Evolutionary conservation across 164 flowering plant genomes (phyloP).

Genomic region (Vitis rupestris): DNA sequence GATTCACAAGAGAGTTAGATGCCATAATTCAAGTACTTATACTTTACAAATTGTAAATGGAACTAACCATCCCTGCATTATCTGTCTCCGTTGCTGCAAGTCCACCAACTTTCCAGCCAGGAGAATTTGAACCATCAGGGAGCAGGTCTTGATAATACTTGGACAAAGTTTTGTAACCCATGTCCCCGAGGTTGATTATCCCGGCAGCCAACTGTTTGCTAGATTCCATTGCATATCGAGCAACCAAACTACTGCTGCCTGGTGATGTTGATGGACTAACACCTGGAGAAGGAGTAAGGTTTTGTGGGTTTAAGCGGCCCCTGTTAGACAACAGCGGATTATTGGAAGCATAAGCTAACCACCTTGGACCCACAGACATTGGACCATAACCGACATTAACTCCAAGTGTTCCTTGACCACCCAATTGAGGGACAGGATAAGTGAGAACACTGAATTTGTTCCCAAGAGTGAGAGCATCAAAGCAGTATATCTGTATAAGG

Average conservation of each 20-base stretch:
- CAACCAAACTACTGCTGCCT: conserved; percentile 46
- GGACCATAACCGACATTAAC: conserved; percentile 64
- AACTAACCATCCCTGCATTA: conserved; percentile 76
- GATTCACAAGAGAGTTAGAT: not conserved
- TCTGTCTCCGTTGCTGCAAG: conserved; percentile 54
- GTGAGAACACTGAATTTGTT: conserved; percentile 58
- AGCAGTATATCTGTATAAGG: conserved; percentile 60
- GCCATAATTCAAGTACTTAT: not conserved
- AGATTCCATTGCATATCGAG: conserved; percentile 65
- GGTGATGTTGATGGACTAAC: conserved; percentile 52
- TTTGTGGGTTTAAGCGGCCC: conserved; percentile 57
- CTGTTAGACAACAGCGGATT: conserved; percentile 34
- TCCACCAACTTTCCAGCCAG: conserved; percentile 69
- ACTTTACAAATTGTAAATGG: conserved; percentile 1
- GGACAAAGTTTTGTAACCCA: conserved; percentile 59
- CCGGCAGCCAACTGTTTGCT: conserved; percentile 66
- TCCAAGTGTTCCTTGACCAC: conserved; percentile 36
- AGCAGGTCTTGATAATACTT: conserved; percentile 69
- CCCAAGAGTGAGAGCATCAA: conserved; percentile 60
- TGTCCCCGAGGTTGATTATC: conserved; percentile 55
- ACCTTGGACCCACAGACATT: conserved; percentile 67
- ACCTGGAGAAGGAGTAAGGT: conserved; percentile 47
- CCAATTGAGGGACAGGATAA: conserved; percentile 54
- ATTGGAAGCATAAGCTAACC: conserved; percentile 66
- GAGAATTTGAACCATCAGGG: conserved; percentile 80